These are phyloP conservation scores for Tremellales sp. DNA, from an alignment of 1,284 basidiomycete genomes.

Conservation along the genomic window DNA sequence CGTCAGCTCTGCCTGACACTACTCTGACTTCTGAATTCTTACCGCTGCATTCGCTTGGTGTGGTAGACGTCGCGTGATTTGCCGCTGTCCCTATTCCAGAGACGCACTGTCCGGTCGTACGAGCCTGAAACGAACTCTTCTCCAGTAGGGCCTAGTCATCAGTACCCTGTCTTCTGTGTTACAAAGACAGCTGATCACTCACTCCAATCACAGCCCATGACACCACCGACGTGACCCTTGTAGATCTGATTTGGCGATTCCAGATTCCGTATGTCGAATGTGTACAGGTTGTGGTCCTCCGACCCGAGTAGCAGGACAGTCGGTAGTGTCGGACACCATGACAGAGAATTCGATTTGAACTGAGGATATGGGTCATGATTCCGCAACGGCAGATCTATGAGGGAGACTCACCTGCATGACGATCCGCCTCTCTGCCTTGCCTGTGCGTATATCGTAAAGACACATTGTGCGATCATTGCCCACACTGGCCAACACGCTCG, in stretches of 20 bases:
- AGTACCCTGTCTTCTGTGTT: neutral
- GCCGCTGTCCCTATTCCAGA: constrained; percentile 88
- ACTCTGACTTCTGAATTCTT: constrained; percentile 16
- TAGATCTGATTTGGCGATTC: constrained; percentile 84
- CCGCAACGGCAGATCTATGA: neutral
- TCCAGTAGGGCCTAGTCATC: constrained; percentile 67
- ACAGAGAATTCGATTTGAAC: constrained; percentile 82
- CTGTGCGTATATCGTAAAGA: constrained; percentile 91
- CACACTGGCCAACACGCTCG: constrained; percentile 86
- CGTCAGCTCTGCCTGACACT: constrained; percentile 3
- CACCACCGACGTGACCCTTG: constrained; percentile 94
- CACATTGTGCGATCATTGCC: constrained; percentile 94
- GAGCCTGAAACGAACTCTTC: constrained; percentile 91
- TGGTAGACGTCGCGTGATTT: constrained; percentile 88
- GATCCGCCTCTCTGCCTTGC: constrained; percentile 85
- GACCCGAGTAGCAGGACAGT: constrained; percentile 87
- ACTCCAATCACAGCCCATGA: constrained; percentile 89
- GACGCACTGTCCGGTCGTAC: constrained; percentile 89
- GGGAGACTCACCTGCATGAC: constrained; percentile 69
- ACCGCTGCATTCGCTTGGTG: constrained; percentile 98
- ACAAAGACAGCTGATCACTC: constrained; percentile 16
- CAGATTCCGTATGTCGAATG: constrained; percentile 90
- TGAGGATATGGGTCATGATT: no score
- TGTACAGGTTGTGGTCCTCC: constrained; percentile 98
- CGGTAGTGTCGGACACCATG: constrained; percentile 95